Base-by-base conservation (phyloP, 176 grass and related monocot species). In the Thinopyrum elongatum region DNA sequence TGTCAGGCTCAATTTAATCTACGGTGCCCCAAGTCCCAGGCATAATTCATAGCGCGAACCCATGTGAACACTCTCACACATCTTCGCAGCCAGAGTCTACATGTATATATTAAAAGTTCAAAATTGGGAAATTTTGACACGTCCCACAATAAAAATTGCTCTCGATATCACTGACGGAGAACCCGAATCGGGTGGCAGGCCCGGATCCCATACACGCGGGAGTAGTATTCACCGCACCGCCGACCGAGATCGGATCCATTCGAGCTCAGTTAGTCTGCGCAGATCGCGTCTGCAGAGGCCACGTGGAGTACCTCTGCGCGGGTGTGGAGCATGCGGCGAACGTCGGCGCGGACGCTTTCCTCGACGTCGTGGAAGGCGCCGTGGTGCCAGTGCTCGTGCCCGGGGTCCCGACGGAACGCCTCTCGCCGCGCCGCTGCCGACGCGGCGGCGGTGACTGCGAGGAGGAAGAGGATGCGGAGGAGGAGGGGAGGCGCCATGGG, bases 301-400 rank as follows among this genome's bases (percentile, higher is more conserved):
- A 38, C 51, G 66, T 49, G 41, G 34, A 79, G 76, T 84, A 95
- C 97, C 97, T 99, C 90, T 28, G 97, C 94, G 71, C 97, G 94
- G 28, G 97, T 93, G 74, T 99, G 97, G 39, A 99, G 94, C 90
- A 93, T 96, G 28, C 94, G 97, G 38, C 94, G 97, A 19, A 99
- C 87, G 61, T 94, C 92, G 42, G 92, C 92, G 86, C 94, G 97
- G 85, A 99, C 71, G 72, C 88, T 91, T 28, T 91, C 87, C 87
- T 91, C 86, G 44, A 98, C 91, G 75, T 96, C 94, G 63, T 99
- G 94, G 77, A 99, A 94, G 59, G 92, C 97, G 84, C 94, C 87
- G 19, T 96, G 97, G 79, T 96, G 92, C 92, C 97, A 99, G 23
- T 96, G 90, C 79, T 88, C 86, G 47, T 98, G 91, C 41, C 94